Evolutionary conservation across 495 filamentous ascomycete genomes (phyloP), one percentile per base, ranked within the genome.

Genomic region (Podospora appendiculata): DNA sequence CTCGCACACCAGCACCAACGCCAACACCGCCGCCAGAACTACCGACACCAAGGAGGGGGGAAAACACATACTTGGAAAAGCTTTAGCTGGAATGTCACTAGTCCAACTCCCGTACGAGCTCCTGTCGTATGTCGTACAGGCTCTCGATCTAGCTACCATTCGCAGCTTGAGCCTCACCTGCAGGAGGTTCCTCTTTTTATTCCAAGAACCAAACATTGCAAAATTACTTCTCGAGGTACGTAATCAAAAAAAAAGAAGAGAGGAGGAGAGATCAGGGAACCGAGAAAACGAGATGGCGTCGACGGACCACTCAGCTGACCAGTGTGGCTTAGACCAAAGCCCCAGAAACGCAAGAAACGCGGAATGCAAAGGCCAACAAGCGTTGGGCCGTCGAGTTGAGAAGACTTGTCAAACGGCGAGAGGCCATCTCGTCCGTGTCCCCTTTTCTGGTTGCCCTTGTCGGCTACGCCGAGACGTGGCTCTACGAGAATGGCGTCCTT

Each of bases 391-490:
- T 68, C 40, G 84, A 84, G 17, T 62, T 89, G 33, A 72, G 80
- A 25, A 71, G 79, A 18, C 67, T 83, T 12, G 76, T 79, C 49
- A 82, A 84, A 54, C 72, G 86, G 40, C 73, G 78, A 44, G 70
- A 80, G 40, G 82, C 87, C 35, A 68, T 87, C 34, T 75, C 83
- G 5, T 80, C 72, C 2, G 82, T 83, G 25, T 62, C 71, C 6
- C 87, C 87, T 0, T 89, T 80, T 55, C 74, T 80, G 1, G 77
- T 79, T 8, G 75, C 75, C 0, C 70, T 83, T 2, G 59, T 89
- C 11, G 84, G 77, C 11, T 71, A 82, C 47, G 83, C 78, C 6
- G 72, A 79, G 19, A 71, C 75, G 8, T 89, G 84, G 68, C 60
- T 83, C 7, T 89, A 85, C 62, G 64, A 72, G 25, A 72, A 82